These are phyloP conservation scores for Torulaspora delbrueckii DNA, from an alignment of 805 yeast species.

Conservation along the genomic window DNA sequence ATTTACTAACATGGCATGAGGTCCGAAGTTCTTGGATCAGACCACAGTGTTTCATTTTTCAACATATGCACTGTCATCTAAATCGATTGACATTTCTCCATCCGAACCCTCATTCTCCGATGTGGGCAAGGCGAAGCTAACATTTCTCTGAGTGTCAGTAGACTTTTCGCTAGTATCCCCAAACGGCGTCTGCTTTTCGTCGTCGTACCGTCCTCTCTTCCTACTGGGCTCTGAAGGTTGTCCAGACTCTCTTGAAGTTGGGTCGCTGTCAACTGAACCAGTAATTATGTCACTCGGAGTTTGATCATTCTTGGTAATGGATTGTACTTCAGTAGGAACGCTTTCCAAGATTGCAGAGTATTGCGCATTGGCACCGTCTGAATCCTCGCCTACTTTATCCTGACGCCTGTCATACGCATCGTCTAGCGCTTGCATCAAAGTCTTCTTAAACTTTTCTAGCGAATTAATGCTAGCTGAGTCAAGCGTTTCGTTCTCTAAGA, in stretches of 20 bases:
- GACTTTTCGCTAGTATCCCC: not conserved
- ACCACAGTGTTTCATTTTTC: not conserved
- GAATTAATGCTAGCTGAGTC: constrained; percentile 37
- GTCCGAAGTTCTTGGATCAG: not conserved
- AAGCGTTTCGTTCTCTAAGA: constrained; percentile 30
- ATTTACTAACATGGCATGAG: not conserved
- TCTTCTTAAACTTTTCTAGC: constrained; percentile 29
- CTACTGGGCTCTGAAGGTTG: not conserved
- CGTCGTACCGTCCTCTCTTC: constrained; percentile 15
- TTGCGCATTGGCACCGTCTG: constrained; percentile 17
- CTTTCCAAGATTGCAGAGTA: constrained; percentile 23
- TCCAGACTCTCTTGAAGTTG: not conserved
- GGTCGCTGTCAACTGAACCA: not conserved
- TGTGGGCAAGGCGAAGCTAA: constrained; percentile 4
- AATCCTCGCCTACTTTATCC: constrained; percentile 4
- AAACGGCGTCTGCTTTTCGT: constrained; percentile 5
- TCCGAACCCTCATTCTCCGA: not conserved
- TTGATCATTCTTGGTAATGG: not conserved
- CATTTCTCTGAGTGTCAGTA: not conserved
- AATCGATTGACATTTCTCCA: constrained; percentile 6
- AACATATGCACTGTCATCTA: constrained; percentile 1
- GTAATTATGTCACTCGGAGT: not conserved
- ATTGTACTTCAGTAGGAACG: not conserved
- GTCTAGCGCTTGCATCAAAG: constrained; percentile 10
- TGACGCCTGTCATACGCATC: constrained; percentile 11